Percentiles rank a stretch among this genome's conserved stretches.
Conservation (phyloP, 2,329 filamentous ascomycete genomes). For the Aspergillus spinulosporus region DNA sequence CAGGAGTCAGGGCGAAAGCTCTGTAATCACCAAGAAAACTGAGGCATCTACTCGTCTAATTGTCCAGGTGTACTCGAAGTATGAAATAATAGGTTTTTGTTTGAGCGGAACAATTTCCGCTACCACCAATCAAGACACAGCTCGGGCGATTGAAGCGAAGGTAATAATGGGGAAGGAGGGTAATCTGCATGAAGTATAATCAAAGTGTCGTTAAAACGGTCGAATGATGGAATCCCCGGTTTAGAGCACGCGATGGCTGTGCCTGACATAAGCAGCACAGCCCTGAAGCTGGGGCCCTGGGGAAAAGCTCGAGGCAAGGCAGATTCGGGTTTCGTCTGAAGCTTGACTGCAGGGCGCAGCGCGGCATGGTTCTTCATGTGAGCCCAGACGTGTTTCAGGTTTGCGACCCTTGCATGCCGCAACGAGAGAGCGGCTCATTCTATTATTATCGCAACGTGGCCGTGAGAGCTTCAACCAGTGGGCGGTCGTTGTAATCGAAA, state of each 20-base stretch:
- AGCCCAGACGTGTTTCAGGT: slow-evolving; percentile 12
- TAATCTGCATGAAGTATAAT: neutral
- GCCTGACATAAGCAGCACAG: slow-evolving; percentile 8
- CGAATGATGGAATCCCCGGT: neutral
- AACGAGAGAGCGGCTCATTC: neutral
- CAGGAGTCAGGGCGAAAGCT: neutral
- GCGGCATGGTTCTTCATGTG: neutral
- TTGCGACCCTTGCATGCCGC: slow-evolving; percentile 8
- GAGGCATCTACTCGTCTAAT: neutral
- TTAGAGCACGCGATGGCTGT: neutral
- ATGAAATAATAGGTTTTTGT: neutral
- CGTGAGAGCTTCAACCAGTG: neutral
- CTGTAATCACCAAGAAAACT: neutral
- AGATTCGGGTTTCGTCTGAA: slow-evolving; percentile 10
- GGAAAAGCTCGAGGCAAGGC: slow-evolving; percentile 11
- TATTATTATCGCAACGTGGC: slow-evolving; percentile 8
- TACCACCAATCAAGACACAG: neutral
- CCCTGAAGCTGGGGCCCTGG: neutral
- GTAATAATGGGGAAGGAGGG: neutral
- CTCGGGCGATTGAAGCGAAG: neutral
- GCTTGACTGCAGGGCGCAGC: slow-evolving; percentile 17
- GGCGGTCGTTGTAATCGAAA: neutral
- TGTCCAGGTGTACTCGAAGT: neutral
- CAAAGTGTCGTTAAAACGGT: neutral
- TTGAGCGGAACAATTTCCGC: neutral